A percentile compares a stretch with the other conserved stretches of the same genome.
phyloP scores from a whole-genome alignment of 179 eudicot species.

The Pouteria campechiana region DNA sequence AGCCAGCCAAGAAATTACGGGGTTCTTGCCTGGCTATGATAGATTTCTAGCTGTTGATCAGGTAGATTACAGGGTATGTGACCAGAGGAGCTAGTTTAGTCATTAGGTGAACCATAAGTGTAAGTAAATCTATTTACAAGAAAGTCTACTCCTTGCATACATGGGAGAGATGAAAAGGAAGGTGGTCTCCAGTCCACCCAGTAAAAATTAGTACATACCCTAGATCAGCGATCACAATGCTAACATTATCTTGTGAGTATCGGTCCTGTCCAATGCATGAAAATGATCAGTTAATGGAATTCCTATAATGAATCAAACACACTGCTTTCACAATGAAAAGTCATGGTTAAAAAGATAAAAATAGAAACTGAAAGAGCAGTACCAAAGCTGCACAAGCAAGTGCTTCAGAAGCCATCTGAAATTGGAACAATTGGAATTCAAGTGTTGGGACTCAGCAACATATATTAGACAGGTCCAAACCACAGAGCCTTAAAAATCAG shows the following conservation, averaged over 20 bases:
- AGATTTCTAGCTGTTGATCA: too few species aligned
- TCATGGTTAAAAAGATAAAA: too few species aligned
- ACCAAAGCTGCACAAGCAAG: conserved; percentile 80
- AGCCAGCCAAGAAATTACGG: too few species aligned
- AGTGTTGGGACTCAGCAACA: neutral
- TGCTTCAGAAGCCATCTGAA: conserved; percentile 79
- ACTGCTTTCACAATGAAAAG: too few species aligned
- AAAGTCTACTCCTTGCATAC: too few species aligned
- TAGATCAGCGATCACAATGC: conserved; percentile 82
- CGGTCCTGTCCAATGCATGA: conserved; percentile 45
- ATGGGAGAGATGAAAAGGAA: neutral
- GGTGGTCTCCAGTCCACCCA: neutral
- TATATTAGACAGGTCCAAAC: neutral
- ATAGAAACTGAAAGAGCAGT: too few species aligned
- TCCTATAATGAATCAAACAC: too few species aligned
- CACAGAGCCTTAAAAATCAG: neutral
- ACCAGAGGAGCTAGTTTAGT: too few species aligned
- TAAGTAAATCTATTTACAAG: too few species aligned
- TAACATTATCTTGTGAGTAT: conserved; percentile 82
- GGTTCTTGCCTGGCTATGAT: too few species aligned
- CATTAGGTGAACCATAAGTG: too few species aligned
- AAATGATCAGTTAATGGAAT: neutral
- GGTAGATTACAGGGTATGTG: too few species aligned
- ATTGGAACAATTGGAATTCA: conserved; percentile 1
- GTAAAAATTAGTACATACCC: conserved; percentile 39